phyloP scores from a whole-genome alignment of 768 basidiomycete genomes.

The Suillus americanus region DNA sequence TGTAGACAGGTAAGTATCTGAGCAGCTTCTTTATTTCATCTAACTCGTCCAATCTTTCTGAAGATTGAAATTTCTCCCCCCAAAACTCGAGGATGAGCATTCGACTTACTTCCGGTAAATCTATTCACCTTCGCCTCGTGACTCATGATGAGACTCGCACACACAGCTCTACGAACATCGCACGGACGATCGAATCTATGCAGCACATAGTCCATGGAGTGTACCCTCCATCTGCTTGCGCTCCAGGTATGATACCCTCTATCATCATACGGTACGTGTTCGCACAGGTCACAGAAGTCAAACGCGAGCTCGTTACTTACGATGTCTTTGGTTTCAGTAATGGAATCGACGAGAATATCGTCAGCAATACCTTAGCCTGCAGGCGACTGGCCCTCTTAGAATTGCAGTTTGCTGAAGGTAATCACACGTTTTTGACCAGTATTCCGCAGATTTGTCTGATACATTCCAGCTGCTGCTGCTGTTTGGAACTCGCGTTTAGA shows the following conservation, averaged over 20 bases:
- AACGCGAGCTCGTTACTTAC: background rate
- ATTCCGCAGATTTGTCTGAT: slow-evolving; percentile 5
- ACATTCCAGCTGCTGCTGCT: slow-evolving; percentile 55
- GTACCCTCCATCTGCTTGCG: background rate
- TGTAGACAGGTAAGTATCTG: slow-evolving; percentile 51
- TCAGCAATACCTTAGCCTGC: slow-evolving; percentile 69
- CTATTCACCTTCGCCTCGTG: background rate
- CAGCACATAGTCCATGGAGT: background rate
- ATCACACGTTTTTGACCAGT: background rate
- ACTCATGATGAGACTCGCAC: background rate
- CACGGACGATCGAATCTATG: background rate
- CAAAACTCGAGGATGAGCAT: background rate
- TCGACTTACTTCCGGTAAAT: background rate
- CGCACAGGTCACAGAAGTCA: background rate
- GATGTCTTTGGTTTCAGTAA: slow-evolving; percentile 42
- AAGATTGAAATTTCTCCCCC: slow-evolving; percentile 68
- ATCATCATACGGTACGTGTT: slow-evolving; percentile 54
- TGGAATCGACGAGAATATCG: slow-evolving; percentile 65
- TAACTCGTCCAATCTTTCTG: background rate
- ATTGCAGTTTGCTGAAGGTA: slow-evolving; percentile 64
- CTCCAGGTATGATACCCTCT: slow-evolving; percentile 25
- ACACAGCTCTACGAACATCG: background rate
- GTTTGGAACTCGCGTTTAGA: slow-evolving; percentile 62
- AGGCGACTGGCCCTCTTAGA: slow-evolving; percentile 64
- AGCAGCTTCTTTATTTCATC: background rate